Base-by-base conservation (phyloP, 2,329 filamentous ascomycete species). In the Colletotrichum graminicola region DNA sequence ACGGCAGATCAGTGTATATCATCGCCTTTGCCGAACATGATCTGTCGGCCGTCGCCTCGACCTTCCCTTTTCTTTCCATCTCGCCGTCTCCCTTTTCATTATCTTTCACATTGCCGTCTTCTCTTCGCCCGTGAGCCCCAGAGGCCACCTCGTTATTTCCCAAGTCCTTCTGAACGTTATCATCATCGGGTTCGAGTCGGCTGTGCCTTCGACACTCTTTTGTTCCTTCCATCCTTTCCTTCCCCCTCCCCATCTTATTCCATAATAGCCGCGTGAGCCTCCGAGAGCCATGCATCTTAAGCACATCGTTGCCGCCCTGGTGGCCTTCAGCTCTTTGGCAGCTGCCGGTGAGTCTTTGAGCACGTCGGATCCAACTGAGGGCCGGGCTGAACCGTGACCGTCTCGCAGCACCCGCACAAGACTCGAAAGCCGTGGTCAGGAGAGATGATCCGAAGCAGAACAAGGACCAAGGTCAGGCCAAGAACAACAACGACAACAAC, bases 291-390 rank as follows among this genome's bases (percentile, higher is more conserved):
- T 80, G 79, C 71, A 75, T 66, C 73, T 76, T 68, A 73, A 66
- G 52, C 69, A 73, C 45, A 52, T 76, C n/a, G 49, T 80, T 23
- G 66, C 76, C 65, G 78, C 76, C 73, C 75, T 80, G 39, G 73
- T 72, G 60, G 78, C 76, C 73, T 66, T 79, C 55, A 66, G 67
- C 60, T 78, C 76, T 26, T 52, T 80, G 29, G 79, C 71, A 34
- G 71, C 73, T 62, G 76, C 77, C 62, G 79, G 78, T 80, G 73
- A 55, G 77, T 68, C 21, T 8, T 7, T 47, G 16, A 23, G 4
- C 8, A n/a, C 29, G 26, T 21, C n/a, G 18, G 10, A 7, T 12
- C 21, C 8, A 14, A 12, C 21, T 16, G 39, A 6, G n/a, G 36
- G 18, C 7, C 11, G 41, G 16, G 39, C 56, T 71, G 36, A 71